A percentile compares a stretch with the other conserved stretches of the same genome.
phyloP scores from a whole-genome alignment of 192 early-diverging fungal genomes.

The Phlyctochytrium planicorne region DNA sequence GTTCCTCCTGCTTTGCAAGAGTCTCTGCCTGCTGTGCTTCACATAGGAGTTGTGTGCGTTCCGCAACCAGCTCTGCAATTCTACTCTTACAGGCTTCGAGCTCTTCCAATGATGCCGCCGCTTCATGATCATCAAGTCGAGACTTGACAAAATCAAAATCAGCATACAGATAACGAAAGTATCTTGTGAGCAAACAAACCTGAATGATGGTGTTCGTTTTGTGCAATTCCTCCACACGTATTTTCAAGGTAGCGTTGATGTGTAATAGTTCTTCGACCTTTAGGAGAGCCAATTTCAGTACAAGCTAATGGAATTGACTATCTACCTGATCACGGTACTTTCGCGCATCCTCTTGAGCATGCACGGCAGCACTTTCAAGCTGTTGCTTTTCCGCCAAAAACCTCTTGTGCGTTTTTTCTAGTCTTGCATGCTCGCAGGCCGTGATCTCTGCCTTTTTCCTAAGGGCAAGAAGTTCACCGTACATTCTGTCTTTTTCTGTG shows the following conservation, averaged over 20 bases:
- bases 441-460: slow-evolving; percentile 36
- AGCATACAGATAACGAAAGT: slow-evolving; percentile 21
- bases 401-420: slow-evolving; percentile 34
- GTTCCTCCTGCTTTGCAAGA: slow-evolving; percentile 36
- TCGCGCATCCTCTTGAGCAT: slow-evolving; percentile 23
- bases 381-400: slow-evolving; percentile 35
- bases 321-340: slow-evolving; percentile 34
- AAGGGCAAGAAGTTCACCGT: slow-evolving; percentile 39
- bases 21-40: slow-evolving; percentile 30
- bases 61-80: slow-evolving; percentile 15
- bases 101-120: slow-evolving; percentile 23
- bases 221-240: slow-evolving; percentile 35
- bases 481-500: slow-evolving; percentile 43
- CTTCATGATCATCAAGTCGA: slow-evolving; percentile 25
- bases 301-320: neutral
- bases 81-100: slow-evolving; percentile 13
- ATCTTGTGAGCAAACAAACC: slow-evolving; percentile 12
- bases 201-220: slow-evolving; percentile 28
- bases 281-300: slow-evolving; percentile 1
- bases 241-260: slow-evolving; percentile 35
- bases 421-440: slow-evolving; percentile 20
- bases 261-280: slow-evolving; percentile 47
- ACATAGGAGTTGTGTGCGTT: slow-evolving; percentile 17
- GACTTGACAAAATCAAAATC: neutral
- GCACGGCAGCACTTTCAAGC: slow-evolving; percentile 7